These are phyloP conservation scores for Diaporthe sp. DNA, from an alignment of 2,329 filamentous ascomycete species.

Conservation along the genomic window DNA sequence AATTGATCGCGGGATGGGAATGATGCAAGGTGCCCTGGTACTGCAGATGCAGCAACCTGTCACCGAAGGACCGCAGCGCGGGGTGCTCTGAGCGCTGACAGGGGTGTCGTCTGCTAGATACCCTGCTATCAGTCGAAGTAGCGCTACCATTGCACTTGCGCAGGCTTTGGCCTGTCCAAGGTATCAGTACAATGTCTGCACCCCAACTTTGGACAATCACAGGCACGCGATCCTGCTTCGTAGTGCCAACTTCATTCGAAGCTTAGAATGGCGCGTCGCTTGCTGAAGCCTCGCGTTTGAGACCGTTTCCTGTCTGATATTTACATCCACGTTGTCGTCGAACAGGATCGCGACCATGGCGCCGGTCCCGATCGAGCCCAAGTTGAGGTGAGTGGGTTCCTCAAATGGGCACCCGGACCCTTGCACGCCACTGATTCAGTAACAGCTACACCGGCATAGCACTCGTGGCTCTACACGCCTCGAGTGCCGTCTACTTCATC, in stretches of 20 bases:
- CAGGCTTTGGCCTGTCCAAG: fast-evolving
- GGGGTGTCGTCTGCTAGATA: background rate
- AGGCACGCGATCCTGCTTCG: conserved; percentile 10
- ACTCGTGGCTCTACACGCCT: conserved; percentile 48
- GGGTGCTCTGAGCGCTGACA: conserved; percentile 23
- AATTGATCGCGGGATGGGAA: background rate
- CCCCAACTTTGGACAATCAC: background rate
- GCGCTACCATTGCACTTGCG: background rate
- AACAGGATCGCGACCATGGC: conserved; percentile 42
- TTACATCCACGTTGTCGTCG: background rate
- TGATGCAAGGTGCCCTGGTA: conserved; percentile 40
- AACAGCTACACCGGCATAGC: conserved; percentile 51
- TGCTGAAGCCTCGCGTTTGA: background rate
- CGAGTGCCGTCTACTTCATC: conserved; percentile 49
- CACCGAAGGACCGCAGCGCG: conserved; percentile 21
- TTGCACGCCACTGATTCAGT: conserved; percentile 29
- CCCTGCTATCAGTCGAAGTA: background rate
- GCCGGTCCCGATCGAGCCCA: conserved; percentile 44
- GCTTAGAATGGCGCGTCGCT: background rate
- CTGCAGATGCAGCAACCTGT: conserved; percentile 34
- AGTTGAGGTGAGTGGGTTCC: conserved; percentile 42
- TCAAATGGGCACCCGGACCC: background rate
- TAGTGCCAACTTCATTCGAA: background rate
- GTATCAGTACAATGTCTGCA: background rate
- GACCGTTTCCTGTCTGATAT: too few relatives aligned